Conservation (phyloP, 2,329 filamentous ascomycete species). For the Lomentospora prolificans region DNA sequence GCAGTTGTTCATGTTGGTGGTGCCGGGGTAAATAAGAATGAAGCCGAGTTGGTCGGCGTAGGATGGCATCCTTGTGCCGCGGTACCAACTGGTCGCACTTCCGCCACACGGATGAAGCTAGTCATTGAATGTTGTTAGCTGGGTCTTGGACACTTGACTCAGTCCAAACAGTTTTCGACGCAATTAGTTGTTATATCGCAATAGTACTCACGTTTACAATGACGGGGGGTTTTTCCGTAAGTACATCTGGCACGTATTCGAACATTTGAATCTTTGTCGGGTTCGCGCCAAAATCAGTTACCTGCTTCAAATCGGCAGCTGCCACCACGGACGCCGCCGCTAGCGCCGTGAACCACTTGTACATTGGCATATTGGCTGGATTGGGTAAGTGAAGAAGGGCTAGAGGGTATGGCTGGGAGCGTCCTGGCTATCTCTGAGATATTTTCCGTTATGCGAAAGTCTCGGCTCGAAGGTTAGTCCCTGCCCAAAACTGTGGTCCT, state of each 20-base stretch:
- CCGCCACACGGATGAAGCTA: slow-evolving; percentile 30
- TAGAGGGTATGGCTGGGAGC: too few species aligned
- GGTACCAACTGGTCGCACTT: slow-evolving; percentile 36
- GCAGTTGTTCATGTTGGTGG: slow-evolving; percentile 37
- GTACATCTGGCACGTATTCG: slow-evolving; percentile 23
- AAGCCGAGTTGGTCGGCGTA: slow-evolving; percentile 30
- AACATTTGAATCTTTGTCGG: slow-evolving; percentile 16
- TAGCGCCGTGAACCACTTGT: neutral
- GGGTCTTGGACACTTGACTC: neutral
- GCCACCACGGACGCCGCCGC: neutral
- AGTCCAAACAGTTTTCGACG: too few species aligned
- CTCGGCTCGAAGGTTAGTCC: too few species aligned
- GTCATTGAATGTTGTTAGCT: neutral
- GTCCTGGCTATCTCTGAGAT: too few species aligned
- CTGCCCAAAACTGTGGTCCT: too few species aligned
- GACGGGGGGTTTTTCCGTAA: slow-evolving; percentile 31
- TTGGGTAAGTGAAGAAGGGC: too few species aligned
- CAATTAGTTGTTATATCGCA: too few species aligned
- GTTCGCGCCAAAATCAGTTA: slow-evolving; percentile 29
- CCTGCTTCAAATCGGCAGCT: slow-evolving; percentile 22
- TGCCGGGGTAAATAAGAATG: slow-evolving; percentile 44
- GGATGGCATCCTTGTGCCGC: slow-evolving; percentile 34
- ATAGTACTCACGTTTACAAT: slow-evolving; percentile 27
- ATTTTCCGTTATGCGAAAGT: too few species aligned
- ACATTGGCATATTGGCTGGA: neutral